These are phyloP conservation scores for Paramecium primaurelia DNA, from an alignment of 73 alveolate genomes.

Conservation along the genomic window DNA sequence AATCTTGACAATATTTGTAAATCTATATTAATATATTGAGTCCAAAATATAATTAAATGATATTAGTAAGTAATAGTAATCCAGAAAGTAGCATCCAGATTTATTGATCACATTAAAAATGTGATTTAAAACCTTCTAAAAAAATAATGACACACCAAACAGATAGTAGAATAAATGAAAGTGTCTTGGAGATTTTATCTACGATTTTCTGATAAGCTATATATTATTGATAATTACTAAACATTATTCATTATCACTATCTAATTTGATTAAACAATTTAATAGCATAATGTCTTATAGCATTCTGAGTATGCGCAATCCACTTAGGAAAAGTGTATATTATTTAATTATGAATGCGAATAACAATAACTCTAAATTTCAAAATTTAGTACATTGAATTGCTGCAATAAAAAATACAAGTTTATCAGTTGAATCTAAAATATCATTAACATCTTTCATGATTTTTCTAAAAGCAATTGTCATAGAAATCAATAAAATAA, in stretches of 20 bases:
- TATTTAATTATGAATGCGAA: neutral
- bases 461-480: neutral
- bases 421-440: slow-evolving; percentile 20
- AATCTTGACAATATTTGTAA: neutral
- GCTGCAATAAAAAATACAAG: neutral
- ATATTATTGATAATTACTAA: neutral
- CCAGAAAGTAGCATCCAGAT: slow-evolving; percentile 4
- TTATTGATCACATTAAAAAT: neutral
- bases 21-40: neutral
- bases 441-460: slow-evolving; percentile 19
- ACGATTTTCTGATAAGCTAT: neutral
- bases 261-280: neutral
- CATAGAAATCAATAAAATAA: neutral
- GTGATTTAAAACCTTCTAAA: neutral
- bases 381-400: neutral
- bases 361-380: slow-evolving; percentile 23
- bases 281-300: neutral
- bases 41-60: neutral
- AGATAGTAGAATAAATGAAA: neutral
- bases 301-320: neutral
- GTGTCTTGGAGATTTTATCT: neutral
- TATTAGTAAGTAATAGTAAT: neutral
- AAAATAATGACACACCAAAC: neutral
- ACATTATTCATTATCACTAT: neutral
- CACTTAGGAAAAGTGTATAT: neutral